Evolutionary conservation across 1,139 yeast species (phyloP).

Genomic region (Scheffersomyces quercinus): DNA sequence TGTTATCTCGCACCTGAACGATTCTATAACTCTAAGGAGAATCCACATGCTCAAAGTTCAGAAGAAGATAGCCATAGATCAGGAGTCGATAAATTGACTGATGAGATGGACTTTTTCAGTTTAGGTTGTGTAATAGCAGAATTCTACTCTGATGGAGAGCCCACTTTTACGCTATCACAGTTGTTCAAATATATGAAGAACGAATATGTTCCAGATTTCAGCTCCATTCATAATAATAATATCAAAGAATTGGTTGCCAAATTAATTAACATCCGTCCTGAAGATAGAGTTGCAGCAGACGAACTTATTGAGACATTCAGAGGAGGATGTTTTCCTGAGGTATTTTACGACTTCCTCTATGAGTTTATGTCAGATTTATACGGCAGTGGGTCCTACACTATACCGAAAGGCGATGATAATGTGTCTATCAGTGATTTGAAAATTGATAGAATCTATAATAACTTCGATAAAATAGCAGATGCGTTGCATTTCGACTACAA

Average conservation of each 20-base stretch:
- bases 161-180: constrained; percentile 84
- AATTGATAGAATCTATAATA: constrained; percentile 57
- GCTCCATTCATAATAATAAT: constrained; percentile 50
- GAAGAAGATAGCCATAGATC: constrained; percentile 30
- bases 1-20: constrained; percentile 97
- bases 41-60: constrained; percentile 16
- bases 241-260: constrained; percentile 56
- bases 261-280: constrained; percentile 67
- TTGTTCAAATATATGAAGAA: constrained; percentile 76
- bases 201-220: constrained; percentile 64
- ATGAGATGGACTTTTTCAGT: constrained; percentile 85
- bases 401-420: constrained; percentile 20
- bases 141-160: constrained; percentile 79
- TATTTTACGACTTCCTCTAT: constrained; percentile 70
- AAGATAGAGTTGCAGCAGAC: constrained; percentile 54
- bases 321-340: constrained; percentile 62
- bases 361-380: constrained; percentile 55
- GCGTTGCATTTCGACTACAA: constrained; percentile 46
- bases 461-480: constrained; percentile 52
- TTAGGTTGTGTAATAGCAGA: constrained; percentile 93
- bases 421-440: constrained; percentile 54
- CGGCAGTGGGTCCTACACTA: constrained; percentile 20
- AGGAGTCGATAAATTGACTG: constrained; percentile 43
- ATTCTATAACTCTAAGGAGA: constrained; percentile 46
- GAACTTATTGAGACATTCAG: constrained; percentile 53